These are phyloP conservation scores for Lenzites betulinus DNA, from an alignment of 768 basidiomycete species.

Conservation along the genomic window DNA sequence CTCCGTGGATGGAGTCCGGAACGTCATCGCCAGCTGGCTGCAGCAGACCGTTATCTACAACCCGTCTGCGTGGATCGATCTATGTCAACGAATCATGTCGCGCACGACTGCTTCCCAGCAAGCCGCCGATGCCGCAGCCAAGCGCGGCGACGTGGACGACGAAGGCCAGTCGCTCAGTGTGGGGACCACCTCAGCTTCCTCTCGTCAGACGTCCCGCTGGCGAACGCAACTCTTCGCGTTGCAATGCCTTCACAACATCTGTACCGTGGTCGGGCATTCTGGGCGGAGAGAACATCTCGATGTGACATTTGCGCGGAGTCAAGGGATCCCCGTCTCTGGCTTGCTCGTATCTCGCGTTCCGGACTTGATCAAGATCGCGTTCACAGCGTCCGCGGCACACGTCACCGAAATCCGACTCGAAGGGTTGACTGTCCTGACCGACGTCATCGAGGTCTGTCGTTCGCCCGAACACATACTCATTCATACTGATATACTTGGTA, in stretches of 20 bases:
- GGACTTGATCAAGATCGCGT: constrained; percentile 97
- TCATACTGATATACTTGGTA: constrained; percentile 41
- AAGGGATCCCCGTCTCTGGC: constrained; percentile 57
- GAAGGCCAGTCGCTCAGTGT: constrained; percentile 90
- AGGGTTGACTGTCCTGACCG: constrained; percentile 84
- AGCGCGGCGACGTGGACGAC: constrained; percentile 72
- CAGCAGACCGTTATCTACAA: constrained; percentile 91
- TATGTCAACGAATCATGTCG: constrained; percentile 97
- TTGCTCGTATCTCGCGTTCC: constrained; percentile 84
- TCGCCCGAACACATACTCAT: too few relatives aligned
- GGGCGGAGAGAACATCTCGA: constrained; percentile 86
- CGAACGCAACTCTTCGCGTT: constrained; percentile 95
- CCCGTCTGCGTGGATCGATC: constrained; percentile 96
- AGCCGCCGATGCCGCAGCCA: constrained; percentile 60
- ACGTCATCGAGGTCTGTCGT: constrained; percentile 83
- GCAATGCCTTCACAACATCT: constrained; percentile 88
- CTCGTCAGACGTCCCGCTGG: constrained; percentile 79
- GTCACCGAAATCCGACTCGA: constrained; percentile 94
- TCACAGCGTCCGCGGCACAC: constrained; percentile 95
- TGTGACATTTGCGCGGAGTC: constrained; percentile 63
- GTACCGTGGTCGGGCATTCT: constrained; percentile 68
- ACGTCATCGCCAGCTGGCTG: constrained; percentile 93
- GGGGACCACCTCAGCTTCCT: constrained; percentile 47
- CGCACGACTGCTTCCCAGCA: constrained; percentile 86
- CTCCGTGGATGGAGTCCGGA: constrained; percentile 88